Evolutionary conservation across 2,329 filamentous ascomycete genomes (phyloP).

Genomic region (Botryosphaeria dothidea): DNA sequence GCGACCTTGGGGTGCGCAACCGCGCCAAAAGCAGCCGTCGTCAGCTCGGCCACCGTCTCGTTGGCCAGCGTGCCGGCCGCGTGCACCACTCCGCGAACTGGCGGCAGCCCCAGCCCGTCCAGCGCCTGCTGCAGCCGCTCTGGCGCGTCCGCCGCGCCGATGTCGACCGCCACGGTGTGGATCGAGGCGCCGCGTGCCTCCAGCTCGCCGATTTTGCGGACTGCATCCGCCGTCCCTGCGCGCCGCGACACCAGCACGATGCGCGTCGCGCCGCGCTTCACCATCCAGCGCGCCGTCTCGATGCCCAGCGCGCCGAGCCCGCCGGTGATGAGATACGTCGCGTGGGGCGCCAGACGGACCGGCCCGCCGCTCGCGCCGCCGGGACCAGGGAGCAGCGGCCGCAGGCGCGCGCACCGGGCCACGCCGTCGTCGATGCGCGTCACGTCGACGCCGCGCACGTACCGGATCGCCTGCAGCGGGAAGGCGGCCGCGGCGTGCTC

Average conservation of each 20-base stretch:
- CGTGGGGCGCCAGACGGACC: slow-evolving; percentile 31
- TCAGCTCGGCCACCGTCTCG: slow-evolving; percentile 36
- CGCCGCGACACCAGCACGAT: slow-evolving; percentile 44
- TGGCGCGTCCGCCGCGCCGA: slow-evolving; percentile 29
- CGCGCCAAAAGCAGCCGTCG: slow-evolving; percentile 29
- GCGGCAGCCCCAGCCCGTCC: slow-evolving; percentile 39
- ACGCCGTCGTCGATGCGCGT: slow-evolving; percentile 42
- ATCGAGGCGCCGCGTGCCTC: slow-evolving; percentile 32
- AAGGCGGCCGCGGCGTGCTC: slow-evolving; percentile 30
- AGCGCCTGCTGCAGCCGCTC: slow-evolving; percentile 27
- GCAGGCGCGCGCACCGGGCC: slow-evolving; percentile 34
- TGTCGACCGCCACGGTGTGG: slow-evolving; percentile 37
- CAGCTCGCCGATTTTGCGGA: slow-evolving; percentile 24
- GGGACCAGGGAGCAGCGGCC: slow-evolving; percentile 22
- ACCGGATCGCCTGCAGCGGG: slow-evolving; percentile 39
- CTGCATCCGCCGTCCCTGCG: slow-evolving; percentile 34
- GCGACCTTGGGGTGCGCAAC: slow-evolving; percentile 38
- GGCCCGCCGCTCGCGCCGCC: neutral
- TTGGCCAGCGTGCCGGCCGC: slow-evolving; percentile 43
- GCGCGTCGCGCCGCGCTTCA: slow-evolving; percentile 44
- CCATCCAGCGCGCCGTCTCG: slow-evolving; percentile 38
- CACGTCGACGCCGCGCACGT: slow-evolving; percentile 41
- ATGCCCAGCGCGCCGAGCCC: slow-evolving; percentile 45
- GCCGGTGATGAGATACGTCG: slow-evolving; percentile 48
- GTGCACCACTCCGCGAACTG: slow-evolving; percentile 44